Evolutionary conservation across 192 early-diverging fungal genomes (phyloP), one percentile per base, ranked within the genome.

Genomic region (Coemansia sp.): DNA sequence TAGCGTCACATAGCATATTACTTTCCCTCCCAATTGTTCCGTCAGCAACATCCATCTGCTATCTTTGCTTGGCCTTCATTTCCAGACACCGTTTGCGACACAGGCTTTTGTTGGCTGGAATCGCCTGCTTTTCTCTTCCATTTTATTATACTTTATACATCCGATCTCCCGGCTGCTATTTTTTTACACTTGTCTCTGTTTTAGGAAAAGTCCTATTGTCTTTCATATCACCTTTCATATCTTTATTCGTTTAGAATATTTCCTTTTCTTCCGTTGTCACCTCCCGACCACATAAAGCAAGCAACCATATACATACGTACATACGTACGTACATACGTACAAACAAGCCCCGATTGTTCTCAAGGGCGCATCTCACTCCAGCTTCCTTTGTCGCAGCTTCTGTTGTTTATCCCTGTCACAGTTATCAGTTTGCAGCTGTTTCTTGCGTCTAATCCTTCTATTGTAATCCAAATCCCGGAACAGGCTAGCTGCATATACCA

Each of bases 201-300:
- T 65, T 65, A 55, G 64, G 53, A 65, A 65, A 65, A 29, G 46
- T 20, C 21, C 48, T 30, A 46, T 49, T 25, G 42, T 51, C 16
- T 45, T 63, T 61, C 45, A 63, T 49, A 63, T 34, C 8, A 33
- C 53, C 2, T 33, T 13, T 51, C 45, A n/a, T n/a, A n/a, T n/a
- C 45, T 25, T 9, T 49, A 40, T 49, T 49, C 29, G 25, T 49
- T 26, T 51, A 28, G 20, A 63, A 49, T 51, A 29, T n/a, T 13
- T 15, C 39, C 39, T 7, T 13, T 13, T 7, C 39, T 13, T 6
- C 39, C 15, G 39, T 13, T 13, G 4, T 13, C 61, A 18, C 16
- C 46, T 49, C 46, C 23, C 23, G 46, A 25, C 6, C 46, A 25
- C 46, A 25, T 56, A 56, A 56, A 56, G 16, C 53, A 56, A 56